A percentile compares a stretch with the other conserved stretches of the same genome.
Conservation (phyloP, 805 yeast genomes). For the Tetrapisispora arboricola region DNA sequence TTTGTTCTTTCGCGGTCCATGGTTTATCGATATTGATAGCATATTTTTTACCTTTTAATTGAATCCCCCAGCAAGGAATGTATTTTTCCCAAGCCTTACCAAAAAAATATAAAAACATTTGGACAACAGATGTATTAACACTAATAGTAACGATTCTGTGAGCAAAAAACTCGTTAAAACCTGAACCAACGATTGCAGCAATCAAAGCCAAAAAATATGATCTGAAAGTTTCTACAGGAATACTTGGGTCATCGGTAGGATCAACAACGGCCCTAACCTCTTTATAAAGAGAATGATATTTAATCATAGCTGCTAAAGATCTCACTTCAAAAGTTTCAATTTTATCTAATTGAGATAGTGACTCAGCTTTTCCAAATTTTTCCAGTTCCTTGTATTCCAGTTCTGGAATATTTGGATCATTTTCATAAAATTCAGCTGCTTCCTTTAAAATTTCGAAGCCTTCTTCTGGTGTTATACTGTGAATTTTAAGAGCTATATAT, state of each 20-base stretch:
- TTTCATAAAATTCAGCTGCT: slow-evolving; percentile 33
- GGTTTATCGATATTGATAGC: slow-evolving; percentile 49
- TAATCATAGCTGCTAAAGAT: slow-evolving; percentile 30
- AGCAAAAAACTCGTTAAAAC: slow-evolving; percentile 46
- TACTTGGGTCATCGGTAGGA: slow-evolving; percentile 37
- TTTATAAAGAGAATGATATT: slow-evolving; percentile 47
- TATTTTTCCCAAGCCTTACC: slow-evolving; percentile 34
- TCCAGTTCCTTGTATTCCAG: slow-evolving; percentile 30
- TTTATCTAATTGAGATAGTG: slow-evolving; percentile 13
- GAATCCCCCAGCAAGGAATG: slow-evolving; percentile 39
- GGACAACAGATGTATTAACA: slow-evolving; percentile 36
- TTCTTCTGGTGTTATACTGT: slow-evolving; percentile 29
- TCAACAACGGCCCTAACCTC: slow-evolving; percentile 58
- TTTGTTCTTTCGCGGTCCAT: slow-evolving; percentile 56
- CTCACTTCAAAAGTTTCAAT: slow-evolving; percentile 20
- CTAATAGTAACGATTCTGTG: slow-evolving; percentile 44
- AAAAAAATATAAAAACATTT: slow-evolving; percentile 37
- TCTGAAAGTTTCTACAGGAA: slow-evolving; percentile 42
- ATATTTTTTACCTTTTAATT: slow-evolving; percentile 30
- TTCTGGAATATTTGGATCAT: slow-evolving; percentile 39
- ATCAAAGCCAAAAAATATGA: slow-evolving; percentile 30
- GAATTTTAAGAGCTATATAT: slow-evolving; percentile 35
- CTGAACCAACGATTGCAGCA: slow-evolving; percentile 45
- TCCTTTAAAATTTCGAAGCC: slow-evolving; percentile 33
- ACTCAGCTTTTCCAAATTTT: slow-evolving; percentile 18